A percentile compares a stretch with the other conserved stretches of the same genome.
Conservation (phyloP, 164 flowering plant species). For the Annona cherimola region DNA sequence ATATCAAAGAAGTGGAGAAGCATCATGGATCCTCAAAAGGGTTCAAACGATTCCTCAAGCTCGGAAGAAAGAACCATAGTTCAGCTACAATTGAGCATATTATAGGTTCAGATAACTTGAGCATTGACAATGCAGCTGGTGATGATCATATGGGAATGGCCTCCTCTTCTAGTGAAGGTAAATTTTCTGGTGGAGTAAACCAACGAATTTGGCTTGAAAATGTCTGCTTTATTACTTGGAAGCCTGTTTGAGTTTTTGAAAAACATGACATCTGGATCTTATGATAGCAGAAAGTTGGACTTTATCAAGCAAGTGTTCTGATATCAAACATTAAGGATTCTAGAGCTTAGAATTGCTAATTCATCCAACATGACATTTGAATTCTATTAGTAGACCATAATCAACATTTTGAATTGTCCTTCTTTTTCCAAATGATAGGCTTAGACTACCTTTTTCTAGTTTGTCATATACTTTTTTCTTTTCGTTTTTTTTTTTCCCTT, state of each 20-base stretch:
- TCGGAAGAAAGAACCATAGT: conserved; percentile 65
- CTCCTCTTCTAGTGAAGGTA: conserved; percentile 62
- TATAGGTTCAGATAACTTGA: conserved; percentile 43
- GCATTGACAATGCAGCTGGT: conserved; percentile 32
- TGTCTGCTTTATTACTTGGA: neutral
- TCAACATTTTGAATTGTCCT: too few relatives aligned
- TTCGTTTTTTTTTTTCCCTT: too few relatives aligned
- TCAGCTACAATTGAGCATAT: conserved; percentile 40
- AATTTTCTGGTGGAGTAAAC: neutral
- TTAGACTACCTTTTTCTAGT: too few relatives aligned
- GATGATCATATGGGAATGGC: conserved; percentile 31
- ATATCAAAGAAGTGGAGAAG: conserved; percentile 49
- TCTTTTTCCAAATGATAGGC: too few relatives aligned
- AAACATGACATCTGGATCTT: neutral
- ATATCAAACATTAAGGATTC: neutral
- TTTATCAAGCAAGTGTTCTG: neutral
- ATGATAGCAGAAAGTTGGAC: neutral
- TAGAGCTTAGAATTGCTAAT: too few relatives aligned
- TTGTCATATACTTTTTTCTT: too few relatives aligned
- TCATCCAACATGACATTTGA: too few relatives aligned
- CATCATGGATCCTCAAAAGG: conserved; percentile 63
- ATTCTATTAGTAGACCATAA: too few relatives aligned
- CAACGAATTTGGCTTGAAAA: neutral
- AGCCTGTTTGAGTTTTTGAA: neutral
- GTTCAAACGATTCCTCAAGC: conserved; percentile 65